Evolutionary conservation across 768 basidiomycete genomes (phyloP), one percentile per base, ranked within the genome.

Genomic region (Termitomyces sp.): DNA sequence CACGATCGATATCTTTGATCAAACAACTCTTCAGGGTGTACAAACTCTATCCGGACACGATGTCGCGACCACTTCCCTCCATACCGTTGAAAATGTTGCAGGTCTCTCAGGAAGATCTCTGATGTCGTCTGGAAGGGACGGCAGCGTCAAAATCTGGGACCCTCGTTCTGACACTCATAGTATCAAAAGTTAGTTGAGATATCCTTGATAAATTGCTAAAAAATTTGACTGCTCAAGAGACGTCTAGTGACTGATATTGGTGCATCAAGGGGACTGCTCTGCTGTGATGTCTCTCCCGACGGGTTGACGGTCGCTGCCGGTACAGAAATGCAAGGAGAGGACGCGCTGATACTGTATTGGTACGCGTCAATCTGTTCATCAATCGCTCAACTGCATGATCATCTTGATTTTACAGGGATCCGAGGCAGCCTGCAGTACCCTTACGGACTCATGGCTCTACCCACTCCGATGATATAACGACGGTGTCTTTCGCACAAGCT

Each of bases 381-480:
- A 54, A 40, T 15, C 38, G 31, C 11, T 32, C 33, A 39, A 36
- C 32, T 46, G 27, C 2, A n/a, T 10, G 5, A 43, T n/a, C n/a
- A 20, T 33, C 11, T 31, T 16, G 54, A 49, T 33, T 36, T 49
- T 12, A 18, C 63, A 94, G 92, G 91, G 94, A 98, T 67, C 87
- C 88, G 18, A 83, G 94, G n/a, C 82, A 84, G 51, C 84, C 92
- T 10, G 76, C 74, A 2, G 76, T 80, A 1, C 88, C 88, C 4
- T 65, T 92, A 1, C 83, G 90, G 31, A 76, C 74, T n/a, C 94
- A 97, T 68, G 73, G 82, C 3, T 91, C 89, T 3, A 93, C 92
- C 0, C 94, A 98, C 64, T 95, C 94, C 3, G 94, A 98, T 68
- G 94, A 98, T 64, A 83, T 98, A 53, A 96, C 94, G 0, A 76